Evolutionary conservation across 306 rosid genomes (phyloP), one percentile per base, ranked within the genome.

Genomic region (Castanea sativa): DNA sequence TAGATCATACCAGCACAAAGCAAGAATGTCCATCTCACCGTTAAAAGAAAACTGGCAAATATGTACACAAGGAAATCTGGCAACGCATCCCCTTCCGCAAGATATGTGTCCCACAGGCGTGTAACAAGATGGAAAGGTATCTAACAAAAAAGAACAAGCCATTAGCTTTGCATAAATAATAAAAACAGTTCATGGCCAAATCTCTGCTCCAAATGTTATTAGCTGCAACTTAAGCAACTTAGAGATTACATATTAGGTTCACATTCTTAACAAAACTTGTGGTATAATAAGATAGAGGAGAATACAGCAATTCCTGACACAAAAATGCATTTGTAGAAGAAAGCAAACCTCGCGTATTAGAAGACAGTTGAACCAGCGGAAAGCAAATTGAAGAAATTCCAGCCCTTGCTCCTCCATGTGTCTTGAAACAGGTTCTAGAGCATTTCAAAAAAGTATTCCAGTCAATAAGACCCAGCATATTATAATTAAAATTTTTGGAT

Each of bases 291-390:
- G 27, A 45, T 61, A 73, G 67, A 77, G 70, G 67, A 77, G 73
- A 76, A 25, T 79, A 68, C 55, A 27, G 63, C 45, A 83, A 59
- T 69, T 29, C 16, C 25, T 38, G 10, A 71, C 35, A 23, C 65
- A 76, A 13, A 27, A 58, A 77, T 2, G 33, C 55, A 74, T 57
- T 70, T 65, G 69, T 56, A 59, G 65, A 27, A 59, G 77, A 30
- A 79, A 79, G 76, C 83, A 78, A 84, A 94, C 98, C 98, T 94
- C 98, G 0, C 98, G 97, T 80, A 94, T 94, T 79, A 94, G 84
- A 78, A 94, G 97, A 88, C 98, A 94, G 86, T 94, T 94, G 92
- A 91, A 92, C 98, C 98, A 94, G 73, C 98, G 95, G 87, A 94
- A 94, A 83, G 98, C 97, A 87, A 94, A 94, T 84, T 94, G 98